Percentiles rank a stretch among this genome's conserved stretches.
These are phyloP conservation scores for Ganoderma lingzhi DNA, from an alignment of 1,284 basidiomycete species.

Conservation along the genomic window DNA sequence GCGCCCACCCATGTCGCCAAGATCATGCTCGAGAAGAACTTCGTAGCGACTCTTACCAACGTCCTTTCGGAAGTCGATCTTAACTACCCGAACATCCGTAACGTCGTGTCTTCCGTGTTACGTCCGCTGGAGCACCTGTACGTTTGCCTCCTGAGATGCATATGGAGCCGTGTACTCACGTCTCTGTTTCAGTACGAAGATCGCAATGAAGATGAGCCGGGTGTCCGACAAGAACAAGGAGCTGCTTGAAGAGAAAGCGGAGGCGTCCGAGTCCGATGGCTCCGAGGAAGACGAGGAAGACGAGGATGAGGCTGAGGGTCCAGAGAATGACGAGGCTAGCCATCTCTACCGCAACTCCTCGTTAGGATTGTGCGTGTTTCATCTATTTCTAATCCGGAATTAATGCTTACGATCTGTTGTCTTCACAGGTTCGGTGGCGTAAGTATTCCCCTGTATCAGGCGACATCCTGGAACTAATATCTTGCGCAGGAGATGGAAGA, in stretches of 20 bases:
- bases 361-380: conserved; percentile 84
- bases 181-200: conserved; percentile 74
- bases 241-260: conserved; percentile 56
- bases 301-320: conserved; percentile 47
- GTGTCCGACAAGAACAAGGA: conserved; percentile 78
- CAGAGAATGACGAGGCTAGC: conserved; percentile 81
- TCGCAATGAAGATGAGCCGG: conserved; percentile 97
- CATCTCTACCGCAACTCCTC: conserved; percentile 98
- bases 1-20: conserved; percentile 93
- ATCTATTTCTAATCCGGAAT: conserved; percentile 3
- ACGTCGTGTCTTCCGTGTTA: conserved; percentile 86
- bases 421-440: conserved; percentile 77
- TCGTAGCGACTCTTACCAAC: conserved; percentile 88
- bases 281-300: conserved; percentile 72
- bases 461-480: conserved; percentile 11
- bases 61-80: conserved; percentile 94
- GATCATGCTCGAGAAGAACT: conserved; percentile 98
- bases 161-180: conserved; percentile 8
- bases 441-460: conserved; percentile 45
- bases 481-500: conserved; percentile 81
- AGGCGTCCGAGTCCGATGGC: conserved; percentile 63
- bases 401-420: conserved; percentile 5
- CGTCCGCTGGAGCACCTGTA: conserved; percentile 91
- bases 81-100: conserved; percentile 93
- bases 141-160: conserved; percentile 45